phyloP scores from a whole-genome alignment of 2,329 filamentous ascomycete species.

The Purpureocillium lavendulum region DNA sequence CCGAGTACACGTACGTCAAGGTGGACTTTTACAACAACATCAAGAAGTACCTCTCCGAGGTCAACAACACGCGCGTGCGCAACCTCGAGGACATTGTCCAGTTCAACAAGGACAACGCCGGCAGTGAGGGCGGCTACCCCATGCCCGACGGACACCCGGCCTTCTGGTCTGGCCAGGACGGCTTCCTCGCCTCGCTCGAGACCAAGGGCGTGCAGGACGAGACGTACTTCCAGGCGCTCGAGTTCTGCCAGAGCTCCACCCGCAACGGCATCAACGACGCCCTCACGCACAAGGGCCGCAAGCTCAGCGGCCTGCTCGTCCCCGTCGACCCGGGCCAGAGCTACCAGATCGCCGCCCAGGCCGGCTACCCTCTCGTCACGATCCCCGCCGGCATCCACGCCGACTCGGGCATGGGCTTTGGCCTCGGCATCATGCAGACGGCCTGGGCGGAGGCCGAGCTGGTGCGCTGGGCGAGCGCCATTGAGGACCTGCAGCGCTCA shows the following conservation, averaged over 20 bases:
- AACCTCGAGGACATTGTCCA: conserved; percentile 57
- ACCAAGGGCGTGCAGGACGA: conserved; percentile 54
- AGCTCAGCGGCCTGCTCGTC: conserved; percentile 56
- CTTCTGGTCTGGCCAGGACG: conserved; percentile 63
- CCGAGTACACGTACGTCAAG: conserved; percentile 66
- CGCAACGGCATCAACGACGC: conserved; percentile 65
- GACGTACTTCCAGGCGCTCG: conserved; percentile 58
- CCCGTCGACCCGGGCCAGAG: conserved; percentile 61
- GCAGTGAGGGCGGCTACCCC: conserved; percentile 57
- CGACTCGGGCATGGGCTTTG: conserved; percentile 52
- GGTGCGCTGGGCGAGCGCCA: conserved; percentile 53
- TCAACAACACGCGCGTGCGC: conserved; percentile 51
- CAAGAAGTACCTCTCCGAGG: conserved; percentile 51
- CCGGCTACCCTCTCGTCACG: conserved; percentile 66
- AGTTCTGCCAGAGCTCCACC: conserved; percentile 49
- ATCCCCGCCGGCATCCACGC: conserved; percentile 52
- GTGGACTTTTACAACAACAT: conserved; percentile 60
- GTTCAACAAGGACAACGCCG: conserved; percentile 56
- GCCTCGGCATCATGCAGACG: conserved; percentile 49
- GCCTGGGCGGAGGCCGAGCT: conserved; percentile 52
- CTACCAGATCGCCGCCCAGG: conserved; percentile 64
- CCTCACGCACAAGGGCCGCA: conserved; percentile 35
- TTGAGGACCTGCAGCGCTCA: conserved; percentile 47
- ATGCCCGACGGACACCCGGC: conserved; percentile 47
- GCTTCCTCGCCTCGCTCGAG: conserved; percentile 54